Evolutionary conservation across 768 basidiomycete species (phyloP), one percentile per base, ranked within the genome.

Genomic region (Zangia roseola): DNA sequence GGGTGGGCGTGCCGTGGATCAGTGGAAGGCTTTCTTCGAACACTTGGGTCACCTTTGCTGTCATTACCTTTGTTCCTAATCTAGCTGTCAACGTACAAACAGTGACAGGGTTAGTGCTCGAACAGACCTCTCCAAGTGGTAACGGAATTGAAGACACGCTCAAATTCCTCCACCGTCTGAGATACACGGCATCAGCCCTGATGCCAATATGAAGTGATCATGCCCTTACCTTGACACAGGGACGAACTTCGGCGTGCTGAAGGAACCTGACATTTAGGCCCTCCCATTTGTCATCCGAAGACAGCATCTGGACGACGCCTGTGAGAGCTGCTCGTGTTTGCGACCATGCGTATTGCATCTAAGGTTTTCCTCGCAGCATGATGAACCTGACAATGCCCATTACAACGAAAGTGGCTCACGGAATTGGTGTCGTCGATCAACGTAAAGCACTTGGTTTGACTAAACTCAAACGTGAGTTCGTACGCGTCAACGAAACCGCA

Each of bases 331-430:
- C 54, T 41, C 56, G 51, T 17, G 62, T 48, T 36, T 63, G 61
- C 13, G 52, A 17, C 61, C 61, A 63, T 0, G 56, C 47, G 25
- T 25, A 16, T 50, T 49, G 52, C 61, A 63, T 63, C 61, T 63
- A 34, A 10, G 33, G n/a, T 19, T 6, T 19, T 14, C 21, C 17
- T 16, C 34, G 4, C 10, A 16, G 16, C 13, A 23, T 2, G 6
- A 6, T 55, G 43, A 50, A 37, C 19, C 40, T n/a, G 8, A 9
- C 25, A 26, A 28, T 10, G 5, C 17, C 26, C 17, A 3, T 3
- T 6, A 20, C 5, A 17, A 14, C 8, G 9, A 33, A 26, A 1
- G 6, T 12, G 6, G 41, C 59, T 43, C 38, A 64, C 62, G 10
- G 61, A 56, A 20, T 43, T 24, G 13, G 47, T 52, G 44, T 63